These are phyloP conservation scores for Lolium rigidum DNA, from an alignment of 176 grass and related monocot genomes.

Conservation along the genomic window DNA sequence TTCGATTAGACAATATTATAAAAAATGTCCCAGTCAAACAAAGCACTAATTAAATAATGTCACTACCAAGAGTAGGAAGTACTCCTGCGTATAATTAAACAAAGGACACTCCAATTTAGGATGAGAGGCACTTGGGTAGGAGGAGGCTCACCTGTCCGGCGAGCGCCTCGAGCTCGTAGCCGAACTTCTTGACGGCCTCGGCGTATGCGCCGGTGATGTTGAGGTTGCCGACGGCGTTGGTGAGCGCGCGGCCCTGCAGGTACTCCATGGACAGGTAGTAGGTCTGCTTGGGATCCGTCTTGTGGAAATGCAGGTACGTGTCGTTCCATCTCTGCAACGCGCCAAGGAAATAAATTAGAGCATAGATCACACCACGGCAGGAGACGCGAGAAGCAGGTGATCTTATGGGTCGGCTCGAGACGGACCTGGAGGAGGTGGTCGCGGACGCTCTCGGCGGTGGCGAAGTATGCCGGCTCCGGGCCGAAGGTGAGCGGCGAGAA, in stretches of 20 bases:
- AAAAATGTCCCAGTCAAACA: slow-evolving; percentile 30
- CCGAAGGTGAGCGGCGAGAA: slow-evolving; percentile 86
- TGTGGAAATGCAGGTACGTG: slow-evolving; percentile 94
- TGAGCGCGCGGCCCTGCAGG: slow-evolving; percentile 91
- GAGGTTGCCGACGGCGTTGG: slow-evolving; percentile 96
- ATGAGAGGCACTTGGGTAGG: not conserved
- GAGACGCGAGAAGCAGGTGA: not conserved
- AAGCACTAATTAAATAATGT: slow-evolving; percentile 22
- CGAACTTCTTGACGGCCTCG: slow-evolving; percentile 89
- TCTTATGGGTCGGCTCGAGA: not conserved
- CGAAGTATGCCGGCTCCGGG: slow-evolving; percentile 86
- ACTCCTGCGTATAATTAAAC: slow-evolving; percentile 1
- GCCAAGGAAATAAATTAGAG: no score
- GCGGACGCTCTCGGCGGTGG: slow-evolving; percentile 87
- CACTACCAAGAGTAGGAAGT: slow-evolving; percentile 28
- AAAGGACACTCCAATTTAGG: slow-evolving; percentile 35
- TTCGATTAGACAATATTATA: slow-evolving; percentile 14
- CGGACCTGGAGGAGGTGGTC: slow-evolving; percentile 89
- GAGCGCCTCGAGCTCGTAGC: slow-evolving; percentile 88
- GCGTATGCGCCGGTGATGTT: slow-evolving; percentile 84
- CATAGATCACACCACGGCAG: no score
- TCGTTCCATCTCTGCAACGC: slow-evolving; percentile 87
- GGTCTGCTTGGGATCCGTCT: slow-evolving; percentile 95
- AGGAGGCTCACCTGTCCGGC: slow-evolving; percentile 69
- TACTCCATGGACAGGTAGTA: slow-evolving; percentile 99